Evolutionary conservation across 2,329 filamentous ascomycete genomes (phyloP), one percentile per base, ranked within the genome.

Genomic region (Colletotrichum tropicicola): DNA sequence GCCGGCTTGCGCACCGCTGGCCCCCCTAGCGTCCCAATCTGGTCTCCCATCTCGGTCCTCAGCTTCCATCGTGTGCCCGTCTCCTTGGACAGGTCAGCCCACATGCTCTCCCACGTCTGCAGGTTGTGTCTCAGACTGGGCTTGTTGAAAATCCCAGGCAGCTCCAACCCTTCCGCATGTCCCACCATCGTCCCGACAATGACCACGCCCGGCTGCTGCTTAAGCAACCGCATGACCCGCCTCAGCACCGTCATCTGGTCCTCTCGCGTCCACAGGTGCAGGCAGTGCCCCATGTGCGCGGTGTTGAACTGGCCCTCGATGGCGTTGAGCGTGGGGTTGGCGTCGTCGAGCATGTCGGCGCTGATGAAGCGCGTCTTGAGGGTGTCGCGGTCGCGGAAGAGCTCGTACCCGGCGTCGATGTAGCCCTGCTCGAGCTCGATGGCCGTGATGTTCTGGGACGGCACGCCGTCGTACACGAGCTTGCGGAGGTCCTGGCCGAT

Each of bases 401-500:
- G 65, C 4, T 71, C 68, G 44, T 74, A 70, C 30, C 72, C 70
- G 23, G 73, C 65, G 12, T 71, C 70, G 6, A 70, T 64, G 6
- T 72, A 65, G 27, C 48, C 51, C 25, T 30, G 17, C 45, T 61
- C 66, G n/a, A 74, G 61, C 35, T 75, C 72, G 9, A 72, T 58
- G 65, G 68, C 73, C 10, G 62, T 49, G 5, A 73, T 69, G 2
- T 64, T 53, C 23, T 62, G 32, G 2, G 70, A 64, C 7, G 68
- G 68, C 4, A 70, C 68, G 13, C 73, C 73, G 44, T 73, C 71
- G 27, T 61, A 52, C 4, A 72, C 68, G 15, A 74, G 59, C 49
- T 69, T 59, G 6, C 72, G 72, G 9, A 75, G 63, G 48, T 74
- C 73, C 35, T 74, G 72, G 2, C 70, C 73, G 28, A 75, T 70